Conservation (phyloP, 495 filamentous ascomycete genomes). For the Chaetomium fimeti region DNA sequence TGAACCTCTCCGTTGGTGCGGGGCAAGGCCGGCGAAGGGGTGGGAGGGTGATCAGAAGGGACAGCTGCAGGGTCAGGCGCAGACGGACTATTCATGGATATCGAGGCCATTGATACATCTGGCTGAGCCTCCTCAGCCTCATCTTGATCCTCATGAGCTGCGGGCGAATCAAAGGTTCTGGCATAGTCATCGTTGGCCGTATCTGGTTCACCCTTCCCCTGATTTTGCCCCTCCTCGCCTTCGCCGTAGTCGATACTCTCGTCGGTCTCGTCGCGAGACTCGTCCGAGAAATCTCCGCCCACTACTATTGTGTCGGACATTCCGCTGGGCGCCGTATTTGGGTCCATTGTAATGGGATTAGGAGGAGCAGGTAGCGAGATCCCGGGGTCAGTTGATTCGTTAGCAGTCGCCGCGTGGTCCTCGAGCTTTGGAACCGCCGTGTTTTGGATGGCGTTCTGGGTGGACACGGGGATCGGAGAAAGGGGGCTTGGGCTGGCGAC, state of each 20-base stretch:
- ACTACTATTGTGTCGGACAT: slow-evolving; percentile 38
- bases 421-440: slow-evolving; percentile 41
- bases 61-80: slow-evolving; percentile 33
- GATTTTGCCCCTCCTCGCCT: slow-evolving; percentile 22
- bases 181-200: slow-evolving; percentile 49
- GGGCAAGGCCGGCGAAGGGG: slow-evolving; percentile 20
- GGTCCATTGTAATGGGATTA: slow-evolving; percentile 21
- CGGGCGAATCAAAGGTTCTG: slow-evolving; percentile 49
- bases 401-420: slow-evolving; percentile 33
- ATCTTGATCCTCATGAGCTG: slow-evolving; percentile 29
- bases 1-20: slow-evolving; percentile 22
- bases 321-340: slow-evolving; percentile 17
- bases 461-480: slow-evolving; percentile 31
- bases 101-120: slow-evolving; percentile 44
- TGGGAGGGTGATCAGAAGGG: slow-evolving; percentile 25
- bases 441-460: slow-evolving; percentile 28
- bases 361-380: not conserved
- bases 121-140: slow-evolving; percentile 38
- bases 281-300: slow-evolving; percentile 32
- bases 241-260: slow-evolving; percentile 40
- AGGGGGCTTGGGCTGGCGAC: slow-evolving; percentile 41
- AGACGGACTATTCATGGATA: slow-evolving; percentile 43
- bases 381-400: slow-evolving; percentile 19
- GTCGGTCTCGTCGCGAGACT: slow-evolving; percentile 31
- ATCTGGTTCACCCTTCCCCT: slow-evolving; percentile 26